Conservation (phyloP, 495 filamentous ascomycete genomes). For the Aspergillus kassunensis region DNA sequence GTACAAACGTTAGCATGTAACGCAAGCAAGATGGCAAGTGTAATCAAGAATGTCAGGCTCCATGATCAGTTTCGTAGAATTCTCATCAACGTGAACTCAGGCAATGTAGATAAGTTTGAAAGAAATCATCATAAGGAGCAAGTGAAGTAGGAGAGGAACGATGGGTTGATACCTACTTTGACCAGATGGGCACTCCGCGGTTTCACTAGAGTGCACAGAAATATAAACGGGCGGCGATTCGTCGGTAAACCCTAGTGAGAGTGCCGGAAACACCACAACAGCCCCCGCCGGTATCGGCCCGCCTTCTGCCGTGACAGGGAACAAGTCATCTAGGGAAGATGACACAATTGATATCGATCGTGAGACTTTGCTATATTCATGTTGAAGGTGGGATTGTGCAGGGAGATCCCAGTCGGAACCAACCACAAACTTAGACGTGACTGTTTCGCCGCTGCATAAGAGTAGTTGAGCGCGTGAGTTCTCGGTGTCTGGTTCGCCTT, state of each 20-base stretch:
- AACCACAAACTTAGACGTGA: slow-evolving; percentile 56
- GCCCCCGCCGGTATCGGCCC: slow-evolving; percentile 69
- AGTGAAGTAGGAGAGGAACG: slow-evolving; percentile 15
- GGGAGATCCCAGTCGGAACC: slow-evolving; percentile 44
- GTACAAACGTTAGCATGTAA: slow-evolving; percentile 42
- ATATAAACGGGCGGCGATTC: slow-evolving; percentile 62
- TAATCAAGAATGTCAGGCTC: slow-evolving; percentile 17
- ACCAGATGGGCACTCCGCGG: slow-evolving; percentile 78
- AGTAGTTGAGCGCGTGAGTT: slow-evolving; percentile 38
- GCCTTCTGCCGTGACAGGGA: slow-evolving; percentile 69
- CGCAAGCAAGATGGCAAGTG: background rate
- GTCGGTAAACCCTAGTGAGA: slow-evolving; percentile 35
- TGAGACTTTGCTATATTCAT: slow-evolving; percentile 31
- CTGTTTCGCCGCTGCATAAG: slow-evolving; percentile 56
- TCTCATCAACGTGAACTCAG: slow-evolving; percentile 82
- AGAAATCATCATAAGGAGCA: slow-evolving; percentile 68
- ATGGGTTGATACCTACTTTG: slow-evolving; percentile 70
- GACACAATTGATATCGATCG: slow-evolving; percentile 61
- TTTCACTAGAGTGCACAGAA: slow-evolving; percentile 75
- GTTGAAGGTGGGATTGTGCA: slow-evolving; percentile 9
- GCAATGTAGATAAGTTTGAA: slow-evolving; percentile 98
- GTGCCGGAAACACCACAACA: slow-evolving; percentile 65
- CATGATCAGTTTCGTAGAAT: slow-evolving; percentile 74
- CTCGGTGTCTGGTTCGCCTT: slow-evolving; percentile 15
- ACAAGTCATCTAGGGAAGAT: slow-evolving; percentile 61